phyloP scores from a whole-genome alignment of 768 basidiomycete species.

The Suillus ampliporus region DNA sequence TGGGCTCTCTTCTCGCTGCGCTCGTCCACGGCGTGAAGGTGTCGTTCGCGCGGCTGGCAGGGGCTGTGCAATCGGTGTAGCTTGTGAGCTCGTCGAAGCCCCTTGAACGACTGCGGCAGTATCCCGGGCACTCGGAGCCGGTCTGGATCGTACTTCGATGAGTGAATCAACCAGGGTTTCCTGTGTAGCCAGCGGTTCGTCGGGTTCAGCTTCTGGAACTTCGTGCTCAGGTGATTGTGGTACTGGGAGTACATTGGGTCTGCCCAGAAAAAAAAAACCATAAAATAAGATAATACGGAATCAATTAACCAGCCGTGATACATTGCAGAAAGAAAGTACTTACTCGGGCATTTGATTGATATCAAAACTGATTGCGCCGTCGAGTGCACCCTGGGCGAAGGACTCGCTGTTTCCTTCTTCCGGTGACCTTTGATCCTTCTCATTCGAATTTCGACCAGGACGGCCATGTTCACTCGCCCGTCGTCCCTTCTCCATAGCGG shows the following conservation, averaged over 20 bases:
- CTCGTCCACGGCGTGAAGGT: slow-evolving; percentile 9
- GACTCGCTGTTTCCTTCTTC: slow-evolving; percentile 24
- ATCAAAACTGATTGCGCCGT: background rate
- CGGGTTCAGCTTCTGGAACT: background rate
- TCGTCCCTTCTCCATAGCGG: slow-evolving; percentile 5
- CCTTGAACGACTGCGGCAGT: slow-evolving; percentile 6
- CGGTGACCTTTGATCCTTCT: slow-evolving; percentile 1
- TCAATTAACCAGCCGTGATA: background rate
- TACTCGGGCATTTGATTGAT: slow-evolving; percentile 16
- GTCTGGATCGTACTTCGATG: background rate
- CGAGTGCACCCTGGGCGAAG: slow-evolving; percentile 27
- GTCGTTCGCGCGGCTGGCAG: background rate
- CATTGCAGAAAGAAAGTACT: slow-evolving; percentile 3
- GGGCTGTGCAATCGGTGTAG: background rate
- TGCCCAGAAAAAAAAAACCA: background rate
- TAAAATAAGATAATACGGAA: background rate
- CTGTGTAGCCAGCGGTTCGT: slow-evolving; percentile 28
- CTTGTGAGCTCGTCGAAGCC: background rate
- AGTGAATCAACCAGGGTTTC: slow-evolving; percentile 32
- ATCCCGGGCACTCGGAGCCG: background rate
- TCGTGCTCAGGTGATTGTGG: slow-evolving; percentile 8
- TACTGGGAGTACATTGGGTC: slow-evolving; percentile 4
- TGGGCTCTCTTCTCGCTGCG: background rate
- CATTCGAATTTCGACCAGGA: background rate
- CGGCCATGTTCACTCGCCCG: background rate